Evolutionary conservation across 257 asterid genomes (phyloP).

Genomic region (Capsicum pubescens): DNA sequence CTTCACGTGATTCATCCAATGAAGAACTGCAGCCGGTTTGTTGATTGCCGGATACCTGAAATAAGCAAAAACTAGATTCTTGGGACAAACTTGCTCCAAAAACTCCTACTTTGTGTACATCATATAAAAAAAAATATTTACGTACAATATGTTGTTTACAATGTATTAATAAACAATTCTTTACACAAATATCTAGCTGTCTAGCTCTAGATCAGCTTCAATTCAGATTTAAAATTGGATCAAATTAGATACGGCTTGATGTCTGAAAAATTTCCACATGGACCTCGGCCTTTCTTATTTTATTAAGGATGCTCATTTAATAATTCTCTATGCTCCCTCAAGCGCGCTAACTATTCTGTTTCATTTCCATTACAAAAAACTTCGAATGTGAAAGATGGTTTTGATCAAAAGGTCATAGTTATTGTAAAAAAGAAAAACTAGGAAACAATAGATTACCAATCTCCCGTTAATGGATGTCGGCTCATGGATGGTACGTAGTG

Average conservation of each 20-base stretch:
- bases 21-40: conserved; percentile 95
- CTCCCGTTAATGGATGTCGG: conserved; percentile 93
- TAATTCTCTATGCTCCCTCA: background rate
- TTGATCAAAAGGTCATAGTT: background rate
- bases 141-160: background rate
- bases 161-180: background rate
- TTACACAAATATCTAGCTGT: background rate
- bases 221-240: background rate
- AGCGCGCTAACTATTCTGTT: background rate
- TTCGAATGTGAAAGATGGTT: background rate
- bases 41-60: conserved; percentile 97
- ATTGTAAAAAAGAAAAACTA: background rate
- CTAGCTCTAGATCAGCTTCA: background rate
- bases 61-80: conserved; percentile 29
- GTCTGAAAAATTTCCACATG: background rate
- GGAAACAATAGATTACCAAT: conserved; percentile 65
- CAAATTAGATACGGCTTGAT: background rate
- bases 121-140: background rate
- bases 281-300: background rate
- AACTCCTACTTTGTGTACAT: background rate
- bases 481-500: conserved; percentile 99
- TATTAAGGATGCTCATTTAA: background rate
- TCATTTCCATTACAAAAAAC: background rate
- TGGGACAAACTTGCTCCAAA: background rate
- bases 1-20: conserved; percentile 91